Evolutionary conservation across 2,329 filamentous ascomycete genomes (phyloP).

Genomic region (Exserohilum turcica): DNA sequence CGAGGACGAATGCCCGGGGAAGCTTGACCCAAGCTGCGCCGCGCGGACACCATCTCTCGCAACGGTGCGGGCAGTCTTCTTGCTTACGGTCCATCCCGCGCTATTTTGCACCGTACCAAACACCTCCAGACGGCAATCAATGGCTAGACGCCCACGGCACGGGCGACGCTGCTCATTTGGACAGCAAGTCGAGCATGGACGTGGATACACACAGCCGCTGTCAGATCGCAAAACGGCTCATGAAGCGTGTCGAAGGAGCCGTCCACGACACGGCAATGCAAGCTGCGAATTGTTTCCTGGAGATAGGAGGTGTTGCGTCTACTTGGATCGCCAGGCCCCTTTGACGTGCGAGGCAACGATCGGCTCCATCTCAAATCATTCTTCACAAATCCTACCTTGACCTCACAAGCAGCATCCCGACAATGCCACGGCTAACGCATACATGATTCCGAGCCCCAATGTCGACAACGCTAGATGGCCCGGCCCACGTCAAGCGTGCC

Average conservation of each 20-base stretch:
- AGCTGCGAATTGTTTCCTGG: neutral
- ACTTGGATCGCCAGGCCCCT: slow-evolving; percentile 4
- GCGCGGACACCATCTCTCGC: slow-evolving; percentile 3
- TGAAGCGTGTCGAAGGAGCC: slow-evolving; percentile 3
- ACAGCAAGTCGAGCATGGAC: neutral
- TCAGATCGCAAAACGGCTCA: slow-evolving; percentile 7
- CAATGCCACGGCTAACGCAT: slow-evolving; percentile 1
- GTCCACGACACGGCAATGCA: slow-evolving; percentile 7
- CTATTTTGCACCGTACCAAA: neutral
- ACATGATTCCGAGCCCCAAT: slow-evolving; percentile 8
- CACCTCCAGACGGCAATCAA: no score
- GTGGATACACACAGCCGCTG: neutral
- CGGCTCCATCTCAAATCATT: neutral
- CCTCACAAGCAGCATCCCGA: neutral
- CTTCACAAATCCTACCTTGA: slow-evolving; percentile 1
- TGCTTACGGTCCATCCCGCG: neutral
- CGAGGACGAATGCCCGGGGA: neutral
- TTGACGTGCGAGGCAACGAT: slow-evolving; percentile 2
- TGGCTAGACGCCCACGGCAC: neutral
- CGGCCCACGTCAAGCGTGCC: slow-evolving; percentile 5
- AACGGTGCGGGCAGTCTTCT: slow-evolving; percentile 5
- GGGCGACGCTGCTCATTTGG: neutral
- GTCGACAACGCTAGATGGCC: slow-evolving; percentile 1
- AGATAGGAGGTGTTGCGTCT: neutral
- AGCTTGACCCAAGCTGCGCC: neutral